Base-by-base conservation (phyloP, 257 asterid genomes). In the Solanum corneliomulleri region DNA sequence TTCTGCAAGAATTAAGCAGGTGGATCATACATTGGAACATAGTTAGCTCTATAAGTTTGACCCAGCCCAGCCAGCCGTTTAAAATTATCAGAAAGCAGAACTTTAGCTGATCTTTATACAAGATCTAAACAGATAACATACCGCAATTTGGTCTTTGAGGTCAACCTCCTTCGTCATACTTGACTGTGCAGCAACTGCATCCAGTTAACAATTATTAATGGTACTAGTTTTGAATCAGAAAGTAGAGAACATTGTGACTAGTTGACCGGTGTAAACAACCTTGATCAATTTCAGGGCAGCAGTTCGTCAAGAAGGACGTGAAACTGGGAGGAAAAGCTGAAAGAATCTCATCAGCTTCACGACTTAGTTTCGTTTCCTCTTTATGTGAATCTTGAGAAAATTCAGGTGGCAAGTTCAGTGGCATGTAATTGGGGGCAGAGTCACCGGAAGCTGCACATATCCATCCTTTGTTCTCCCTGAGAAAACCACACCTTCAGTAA, bases 281-380 rank as follows among this genome's bases (percentile, higher is more conserved):
- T 88, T 92, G 89, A 75, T 90, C 88, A 87, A 87, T 90, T 88
- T 91, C 90, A 77, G 98, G 93, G 88, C 90, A 85, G 87, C 96
- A 94, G 91, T 91, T 93, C 90, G 83, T 92, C 89, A 96, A 83
- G 89, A 95, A 89, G 56, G 96, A 92, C 5, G 95, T 90, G 92
- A 95, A 96, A 90, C 98, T 93, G 83, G 98, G 99, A 87, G 99
- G 98, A 86, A 92, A 92, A 16, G 81, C 74, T 11, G 92, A 62
- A 86, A 87, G 87, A 49, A 89, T 72, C 77, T 86, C 92, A 58
- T 89, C 94, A 86, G 89, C 91, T 89, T 89, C 90, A 49, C 45
- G 29, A 84, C 87, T 87, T 88, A 85, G 58, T 71, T 74, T 75
- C 33, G 29, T 82, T 89, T 89, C 95, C 37, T 85, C 88, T 56